These are phyloP conservation scores for Pyrus bretschneideri DNA, from an alignment of 306 rosid species.

Conservation along the genomic window DNA sequence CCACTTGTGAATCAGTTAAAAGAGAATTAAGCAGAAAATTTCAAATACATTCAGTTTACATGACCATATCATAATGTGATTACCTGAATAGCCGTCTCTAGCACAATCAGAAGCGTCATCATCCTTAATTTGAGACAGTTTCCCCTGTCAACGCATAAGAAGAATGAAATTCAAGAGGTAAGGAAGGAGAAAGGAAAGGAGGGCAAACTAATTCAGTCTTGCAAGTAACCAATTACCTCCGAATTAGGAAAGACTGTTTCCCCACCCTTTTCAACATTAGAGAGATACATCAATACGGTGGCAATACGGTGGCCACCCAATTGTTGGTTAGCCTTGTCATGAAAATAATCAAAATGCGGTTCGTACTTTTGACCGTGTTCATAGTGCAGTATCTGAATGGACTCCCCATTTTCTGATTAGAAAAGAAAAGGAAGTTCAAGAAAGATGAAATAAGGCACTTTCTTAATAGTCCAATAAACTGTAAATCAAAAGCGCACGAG, in stretches of 20 bases:
- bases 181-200: neutral
- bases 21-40: too few species aligned
- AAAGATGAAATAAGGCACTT: neutral
- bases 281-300: conserved; percentile 91
- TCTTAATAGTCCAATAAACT: neutral
- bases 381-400: conserved; percentile 80
- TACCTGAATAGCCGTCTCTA: conserved; percentile 80
- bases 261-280: conserved; percentile 81
- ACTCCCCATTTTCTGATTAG: conserved; percentile 82
- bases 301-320: conserved; percentile 89
- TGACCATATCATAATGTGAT: conserved; percentile 10
- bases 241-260: conserved; percentile 84
- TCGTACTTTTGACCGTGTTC: conserved; percentile 83
- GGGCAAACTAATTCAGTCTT: neutral
- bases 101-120: conserved; percentile 68
- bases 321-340: conserved; percentile 67
- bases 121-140: conserved; percentile 40
- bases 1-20: too few species aligned
- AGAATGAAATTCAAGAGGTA: neutral
- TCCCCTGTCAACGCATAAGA: conserved; percentile 29
- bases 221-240: conserved; percentile 39
- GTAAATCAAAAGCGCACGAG: neutral
- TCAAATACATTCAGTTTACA: too few species aligned
- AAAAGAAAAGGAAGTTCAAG: neutral
- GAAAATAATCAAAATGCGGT: conserved; percentile 86